Evolutionary conservation across 768 basidiomycete species (phyloP).

Genomic region (Tylopilus intermedius): DNA sequence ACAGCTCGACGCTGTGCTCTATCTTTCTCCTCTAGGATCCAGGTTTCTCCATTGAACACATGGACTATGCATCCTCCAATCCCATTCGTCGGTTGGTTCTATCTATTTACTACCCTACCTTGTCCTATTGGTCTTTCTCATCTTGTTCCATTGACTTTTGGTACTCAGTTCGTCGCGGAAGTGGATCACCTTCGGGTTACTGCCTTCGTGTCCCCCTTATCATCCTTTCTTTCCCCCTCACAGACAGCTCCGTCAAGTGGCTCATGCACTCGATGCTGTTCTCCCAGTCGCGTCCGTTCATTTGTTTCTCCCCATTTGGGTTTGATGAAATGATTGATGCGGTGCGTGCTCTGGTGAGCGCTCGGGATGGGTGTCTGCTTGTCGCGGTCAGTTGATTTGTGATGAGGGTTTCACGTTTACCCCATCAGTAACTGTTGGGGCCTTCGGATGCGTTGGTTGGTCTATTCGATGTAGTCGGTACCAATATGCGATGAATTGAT

Average conservation of each 20-base stretch:
- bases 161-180: background rate
- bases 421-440: background rate
- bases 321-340: conserved; percentile 38
- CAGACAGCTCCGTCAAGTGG: conserved; percentile 4
- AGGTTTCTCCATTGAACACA: conserved; percentile 15
- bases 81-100: conserved; percentile 13
- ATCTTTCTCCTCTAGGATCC: conserved; percentile 6
- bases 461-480: conserved; percentile 13
- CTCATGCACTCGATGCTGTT: conserved; percentile 21
- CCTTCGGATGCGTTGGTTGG: conserved; percentile 5
- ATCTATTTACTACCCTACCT: conserved; percentile 27
- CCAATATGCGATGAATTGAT: conserved; percentile 6
- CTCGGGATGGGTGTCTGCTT: conserved; percentile 22
- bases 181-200: background rate
- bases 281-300: conserved; percentile 14
- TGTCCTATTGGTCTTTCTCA: conserved; percentile 20
- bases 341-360: conserved; percentile 42
- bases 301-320: conserved; percentile 45
- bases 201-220: background rate
- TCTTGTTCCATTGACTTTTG: conserved; percentile 7
- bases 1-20: conserved; percentile 7
- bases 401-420: background rate
- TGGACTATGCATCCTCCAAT: conserved; percentile 16
- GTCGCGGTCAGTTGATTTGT: background rate
- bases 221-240: background rate